Evolutionary conservation across 768 basidiomycete species (phyloP).

Genomic region (Pleurotus djamor): DNA sequence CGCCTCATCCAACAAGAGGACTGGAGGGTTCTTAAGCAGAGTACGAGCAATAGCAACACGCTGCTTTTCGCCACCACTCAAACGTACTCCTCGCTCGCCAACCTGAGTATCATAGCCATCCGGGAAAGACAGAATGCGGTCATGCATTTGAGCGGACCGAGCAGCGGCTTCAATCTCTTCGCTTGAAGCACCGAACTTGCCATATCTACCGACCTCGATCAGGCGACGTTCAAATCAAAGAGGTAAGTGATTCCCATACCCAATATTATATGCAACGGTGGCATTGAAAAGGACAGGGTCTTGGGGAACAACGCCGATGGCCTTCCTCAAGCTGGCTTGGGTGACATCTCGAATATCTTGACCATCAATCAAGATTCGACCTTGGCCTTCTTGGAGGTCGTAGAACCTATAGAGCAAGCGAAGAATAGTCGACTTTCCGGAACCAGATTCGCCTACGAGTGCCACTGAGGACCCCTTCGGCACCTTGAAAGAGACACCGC

Average conservation of each 20-base stretch:
- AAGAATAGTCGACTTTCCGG: constrained; percentile 82
- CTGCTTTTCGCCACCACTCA: constrained; percentile 90
- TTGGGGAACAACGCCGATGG: constrained; percentile 92
- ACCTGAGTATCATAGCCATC: constrained; percentile 86
- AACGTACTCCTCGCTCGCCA: constrained; percentile 84
- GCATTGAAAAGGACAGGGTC: constrained; percentile 75
- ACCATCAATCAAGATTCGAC: constrained; percentile 81
- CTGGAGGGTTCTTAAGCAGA: constrained; percentile 81
- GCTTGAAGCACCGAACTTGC: constrained; percentile 64
- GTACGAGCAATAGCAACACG: constrained; percentile 87
- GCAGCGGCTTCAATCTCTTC: constrained; percentile 83
- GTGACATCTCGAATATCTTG: constrained; percentile 87
- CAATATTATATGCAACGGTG: constrained; percentile 72
- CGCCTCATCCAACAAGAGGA: constrained; percentile 77
- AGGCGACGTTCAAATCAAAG: not conserved
- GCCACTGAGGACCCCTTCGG: constrained; percentile 88
- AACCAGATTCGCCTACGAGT: constrained; percentile 81
- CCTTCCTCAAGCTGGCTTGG: constrained; percentile 71
- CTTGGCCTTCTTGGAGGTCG: constrained; percentile 77
- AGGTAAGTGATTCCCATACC: constrained; percentile 32
- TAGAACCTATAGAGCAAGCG: constrained; percentile 94
- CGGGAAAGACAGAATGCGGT: constrained; percentile 80
- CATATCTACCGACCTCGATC: constrained; percentile 47
- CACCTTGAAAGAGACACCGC: constrained; percentile 83
- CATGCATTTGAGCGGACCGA: constrained; percentile 84